Evolutionary conservation across 768 basidiomycete genomes (phyloP).

Genomic region (Rubroboletus satanas): DNA sequence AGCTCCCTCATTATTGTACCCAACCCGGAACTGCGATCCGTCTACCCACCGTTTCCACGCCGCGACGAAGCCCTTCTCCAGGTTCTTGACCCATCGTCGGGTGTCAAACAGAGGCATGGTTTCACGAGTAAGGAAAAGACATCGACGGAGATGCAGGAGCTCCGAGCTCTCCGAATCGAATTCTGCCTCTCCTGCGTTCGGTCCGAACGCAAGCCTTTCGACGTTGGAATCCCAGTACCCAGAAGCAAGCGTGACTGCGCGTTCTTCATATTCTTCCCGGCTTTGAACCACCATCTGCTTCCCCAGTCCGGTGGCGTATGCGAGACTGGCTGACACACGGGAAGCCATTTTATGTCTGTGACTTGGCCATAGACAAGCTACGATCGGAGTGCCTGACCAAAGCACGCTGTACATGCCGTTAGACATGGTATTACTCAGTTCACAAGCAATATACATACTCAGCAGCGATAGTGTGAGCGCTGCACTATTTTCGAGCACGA

Average conservation of each 20-base stretch:
- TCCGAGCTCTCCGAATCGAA: slow-evolving; percentile 25
- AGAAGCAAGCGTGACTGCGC: slow-evolving; percentile 40
- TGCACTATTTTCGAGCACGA: slow-evolving; percentile 35
- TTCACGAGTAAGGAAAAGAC: slow-evolving; percentile 41
- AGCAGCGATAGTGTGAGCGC: slow-evolving; percentile 49
- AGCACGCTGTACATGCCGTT: slow-evolving; percentile 36
- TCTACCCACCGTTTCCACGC: slow-evolving; percentile 50
- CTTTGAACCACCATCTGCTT: slow-evolving; percentile 43
- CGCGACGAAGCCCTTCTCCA: slow-evolving; percentile 42
- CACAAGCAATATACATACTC: slow-evolving; percentile 34
- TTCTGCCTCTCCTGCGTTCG: neutral
- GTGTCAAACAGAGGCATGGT: slow-evolving; percentile 48
- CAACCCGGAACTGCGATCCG: slow-evolving; percentile 34
- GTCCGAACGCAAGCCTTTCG: neutral
- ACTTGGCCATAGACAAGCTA: slow-evolving; percentile 43
- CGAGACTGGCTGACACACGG: slow-evolving; percentile 48
- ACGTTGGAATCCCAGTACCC: slow-evolving; percentile 21
- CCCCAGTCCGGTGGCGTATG: slow-evolving; percentile 45
- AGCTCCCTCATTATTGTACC: slow-evolving; percentile 31
- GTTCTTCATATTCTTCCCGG: slow-evolving; percentile 42
- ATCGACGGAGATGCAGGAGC: slow-evolving; percentile 38
- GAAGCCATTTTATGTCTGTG: slow-evolving; percentile 49
- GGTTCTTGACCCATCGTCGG: slow-evolving; percentile 41
- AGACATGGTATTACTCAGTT: neutral
- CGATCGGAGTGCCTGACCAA: slow-evolving; percentile 49